These are phyloP conservation scores for Lodderomyces jiufengensis DNA, from an alignment of 1,139 yeast species.

Conservation along the genomic window DNA sequence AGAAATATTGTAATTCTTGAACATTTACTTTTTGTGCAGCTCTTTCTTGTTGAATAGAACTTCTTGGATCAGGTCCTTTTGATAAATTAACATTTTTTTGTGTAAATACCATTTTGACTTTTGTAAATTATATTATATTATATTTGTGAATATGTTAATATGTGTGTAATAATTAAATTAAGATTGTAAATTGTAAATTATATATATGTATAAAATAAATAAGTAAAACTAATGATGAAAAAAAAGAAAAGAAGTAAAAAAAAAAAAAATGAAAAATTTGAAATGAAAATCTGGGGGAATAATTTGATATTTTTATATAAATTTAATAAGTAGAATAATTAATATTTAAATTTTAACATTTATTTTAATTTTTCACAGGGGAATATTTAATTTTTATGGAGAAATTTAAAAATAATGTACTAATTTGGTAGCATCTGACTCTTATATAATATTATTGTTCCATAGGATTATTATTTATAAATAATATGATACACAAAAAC, in stretches of 20 bases:
- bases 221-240: not conserved
- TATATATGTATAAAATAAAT: conserved; percentile 1
- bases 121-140: not conserved
- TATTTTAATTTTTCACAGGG: too few species aligned
- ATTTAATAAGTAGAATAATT: too few species aligned
- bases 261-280: conserved; percentile 1
- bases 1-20: conserved; percentile 35
- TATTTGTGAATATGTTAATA: conserved; percentile 2
- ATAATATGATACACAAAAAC: too few species aligned
- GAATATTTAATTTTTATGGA: too few species aligned
- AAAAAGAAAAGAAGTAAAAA: conserved; percentile 4
- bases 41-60: conserved; percentile 34
- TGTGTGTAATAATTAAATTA: conserved; percentile 1
- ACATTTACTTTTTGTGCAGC: conserved; percentile 27
- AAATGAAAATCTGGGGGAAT: conserved; percentile 8
- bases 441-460: too few species aligned
- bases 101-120: conserved; percentile 13
- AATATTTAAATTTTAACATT: too few species aligned
- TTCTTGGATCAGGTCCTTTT: conserved; percentile 35
- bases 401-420: too few species aligned
- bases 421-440: too few species aligned
- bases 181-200: conserved; percentile 1
- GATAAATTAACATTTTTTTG: conserved; percentile 13
- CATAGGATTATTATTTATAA: too few species aligned
- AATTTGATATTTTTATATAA: conserved; percentile 8